These are phyloP conservation scores for Phytophthora foliorum DNA, from an alignment of 352 stramenopile genomes.

Conservation along the genomic window DNA sequence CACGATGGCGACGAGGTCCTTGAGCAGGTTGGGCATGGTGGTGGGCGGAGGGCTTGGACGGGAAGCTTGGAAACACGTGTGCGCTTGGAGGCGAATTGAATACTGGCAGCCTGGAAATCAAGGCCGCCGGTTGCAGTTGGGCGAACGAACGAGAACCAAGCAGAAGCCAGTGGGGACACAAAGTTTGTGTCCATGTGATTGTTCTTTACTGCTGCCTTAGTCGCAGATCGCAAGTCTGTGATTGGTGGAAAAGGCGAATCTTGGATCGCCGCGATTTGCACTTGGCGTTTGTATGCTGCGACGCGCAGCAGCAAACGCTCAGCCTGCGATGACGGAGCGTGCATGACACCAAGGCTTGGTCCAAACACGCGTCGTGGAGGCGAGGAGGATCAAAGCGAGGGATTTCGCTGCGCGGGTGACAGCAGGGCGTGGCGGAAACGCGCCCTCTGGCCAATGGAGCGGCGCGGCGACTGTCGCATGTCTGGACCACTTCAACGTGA, in stretches of 20 bases:
- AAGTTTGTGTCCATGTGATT: slow-evolving; percentile 8
- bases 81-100: slow-evolving; percentile 44
- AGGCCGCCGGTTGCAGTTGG: neutral
- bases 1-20: slow-evolving; percentile 55
- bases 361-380: too few species aligned
- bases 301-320: too few species aligned
- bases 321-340: too few species aligned
- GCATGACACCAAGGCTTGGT: neutral
- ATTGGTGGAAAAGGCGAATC: slow-evolving; percentile 19
- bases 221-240: neutral
- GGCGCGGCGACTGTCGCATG: slow-evolving; percentile 16
- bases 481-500: slow-evolving; percentile 30
- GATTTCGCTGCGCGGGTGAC: slow-evolving; percentile 5
- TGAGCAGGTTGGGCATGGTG: slow-evolving; percentile 57
- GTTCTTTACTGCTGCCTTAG: slow-evolving; percentile 27
- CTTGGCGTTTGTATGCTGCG: slow-evolving; percentile 14
- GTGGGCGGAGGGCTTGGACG: slow-evolving; percentile 22
- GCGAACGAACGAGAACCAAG: slow-evolving; percentile 23
- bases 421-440: slow-evolving; percentile 13
- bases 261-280: slow-evolving; percentile 10
- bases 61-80: slow-evolving; percentile 29
- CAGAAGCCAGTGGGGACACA: slow-evolving; percentile 6
- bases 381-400: too few species aligned
- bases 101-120: slow-evolving; percentile 20
- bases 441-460: slow-evolving; percentile 21